These are phyloP conservation scores for Torulaspora globosa DNA, from an alignment of 1,139 yeast species.

Conservation along the genomic window DNA sequence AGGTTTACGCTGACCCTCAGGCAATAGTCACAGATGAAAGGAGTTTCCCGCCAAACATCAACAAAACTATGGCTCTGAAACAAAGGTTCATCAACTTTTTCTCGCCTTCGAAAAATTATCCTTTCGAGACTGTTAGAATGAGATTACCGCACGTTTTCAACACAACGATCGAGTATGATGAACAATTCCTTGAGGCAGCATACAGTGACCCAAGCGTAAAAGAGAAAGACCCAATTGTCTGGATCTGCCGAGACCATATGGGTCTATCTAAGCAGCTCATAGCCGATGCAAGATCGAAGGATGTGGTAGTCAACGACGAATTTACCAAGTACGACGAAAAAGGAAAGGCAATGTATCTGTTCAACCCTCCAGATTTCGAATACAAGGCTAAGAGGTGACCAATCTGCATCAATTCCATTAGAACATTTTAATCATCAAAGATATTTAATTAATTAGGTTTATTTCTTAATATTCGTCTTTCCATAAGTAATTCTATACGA, in stretches of 20 bases:
- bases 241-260: conserved; percentile 68
- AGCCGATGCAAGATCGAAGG: conserved; percentile 49
- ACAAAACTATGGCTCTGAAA: conserved; percentile 13
- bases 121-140: conserved; percentile 35
- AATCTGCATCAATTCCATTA: neutral
- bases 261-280: conserved; percentile 64
- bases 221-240: conserved; percentile 59
- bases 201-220: conserved; percentile 62
- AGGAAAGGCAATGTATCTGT: conserved; percentile 50
- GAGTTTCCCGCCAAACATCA: conserved; percentile 27
- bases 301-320: conserved; percentile 55
- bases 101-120: conserved; percentile 37
- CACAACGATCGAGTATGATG: conserved; percentile 37
- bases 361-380: conserved; percentile 55
- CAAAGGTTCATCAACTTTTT: conserved; percentile 37
- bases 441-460: neutral
- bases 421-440: neutral
- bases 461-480: neutral
- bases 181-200: conserved; percentile 43
- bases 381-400: conserved; percentile 20
- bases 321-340: conserved; percentile 55
- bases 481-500: neutral
- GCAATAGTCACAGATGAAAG: conserved; percentile 22
- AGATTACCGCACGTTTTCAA: conserved; percentile 39
- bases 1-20: conserved; percentile 25